A percentile compares a stretch with the other conserved stretches of the same genome.
Conservation (phyloP, 164 flowering plant genomes). For the Magnolia kwangsiensis region DNA sequence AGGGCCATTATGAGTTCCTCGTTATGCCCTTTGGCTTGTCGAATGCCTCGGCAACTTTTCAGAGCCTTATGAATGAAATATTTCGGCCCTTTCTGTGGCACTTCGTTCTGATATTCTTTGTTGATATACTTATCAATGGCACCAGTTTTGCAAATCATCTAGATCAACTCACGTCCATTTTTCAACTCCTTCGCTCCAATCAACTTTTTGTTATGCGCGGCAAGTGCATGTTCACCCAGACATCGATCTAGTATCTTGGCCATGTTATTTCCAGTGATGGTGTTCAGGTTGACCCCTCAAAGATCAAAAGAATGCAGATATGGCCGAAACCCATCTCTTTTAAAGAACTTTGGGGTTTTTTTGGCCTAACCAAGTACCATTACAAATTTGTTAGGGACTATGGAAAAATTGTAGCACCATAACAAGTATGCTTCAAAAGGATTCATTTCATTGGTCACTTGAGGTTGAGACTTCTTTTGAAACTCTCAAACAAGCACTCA, state of each 20-base stretch:
- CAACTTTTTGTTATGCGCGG: neutral
- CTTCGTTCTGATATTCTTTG: neutral
- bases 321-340: neutral
- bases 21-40: neutral
- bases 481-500: neutral
- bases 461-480: neutral
- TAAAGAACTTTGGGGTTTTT: neutral
- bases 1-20: neutral
- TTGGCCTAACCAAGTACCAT: constrained; percentile 1
- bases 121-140: neutral
- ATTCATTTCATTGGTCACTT: neutral
- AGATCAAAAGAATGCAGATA: neutral
- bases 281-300: neutral
- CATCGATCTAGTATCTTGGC: neutral
- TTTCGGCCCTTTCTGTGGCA: neutral
- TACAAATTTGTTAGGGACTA: neutral
- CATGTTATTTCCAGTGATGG: neutral
- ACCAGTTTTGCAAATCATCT: neutral
- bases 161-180: neutral
- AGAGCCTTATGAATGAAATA: neutral
- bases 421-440: neutral
- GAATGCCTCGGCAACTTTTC: neutral
- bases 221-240: neutral
- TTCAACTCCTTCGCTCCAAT: neutral
- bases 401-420: neutral